A percentile compares a stretch with the other conserved stretches of the same genome.
Conservation (phyloP, 768 basidiomycete species). For the Termitomyces sp. region DNA sequence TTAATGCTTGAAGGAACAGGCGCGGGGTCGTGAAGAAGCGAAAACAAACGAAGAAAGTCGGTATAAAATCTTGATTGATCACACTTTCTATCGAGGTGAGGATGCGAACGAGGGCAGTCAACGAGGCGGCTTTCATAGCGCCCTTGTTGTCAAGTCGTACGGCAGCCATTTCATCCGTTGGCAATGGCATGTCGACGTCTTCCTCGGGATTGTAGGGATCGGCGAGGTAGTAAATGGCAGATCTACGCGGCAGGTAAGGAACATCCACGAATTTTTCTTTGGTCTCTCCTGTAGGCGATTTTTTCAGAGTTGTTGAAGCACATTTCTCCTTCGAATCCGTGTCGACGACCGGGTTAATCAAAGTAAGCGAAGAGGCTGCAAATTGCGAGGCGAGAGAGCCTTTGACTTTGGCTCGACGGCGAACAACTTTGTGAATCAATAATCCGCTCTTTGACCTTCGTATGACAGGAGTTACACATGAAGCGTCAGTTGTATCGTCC, state of each 20-base stretch:
- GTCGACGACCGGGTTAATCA: neutral
- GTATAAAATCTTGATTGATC: constrained; percentile 38
- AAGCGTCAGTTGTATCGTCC: neutral
- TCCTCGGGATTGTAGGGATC: constrained; percentile 23
- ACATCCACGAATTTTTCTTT: constrained; percentile 6
- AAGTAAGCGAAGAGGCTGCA: constrained; percentile 4
- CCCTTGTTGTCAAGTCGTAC: constrained; percentile 23
- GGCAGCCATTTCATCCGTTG: constrained; percentile 18
- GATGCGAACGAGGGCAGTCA: constrained; percentile 41
- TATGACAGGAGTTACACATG: neutral
- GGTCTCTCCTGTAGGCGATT: constrained; percentile 2
- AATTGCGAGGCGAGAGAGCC: constrained; percentile 6
- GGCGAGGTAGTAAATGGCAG: constrained; percentile 21
- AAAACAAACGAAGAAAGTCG: constrained; percentile 69
- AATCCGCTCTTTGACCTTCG: constrained; percentile 4
- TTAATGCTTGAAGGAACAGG: constrained; percentile 35
- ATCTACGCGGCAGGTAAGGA: constrained; percentile 22
- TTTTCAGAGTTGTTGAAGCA: neutral
- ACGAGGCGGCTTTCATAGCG: constrained; percentile 28
- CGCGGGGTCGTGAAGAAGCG: constrained; percentile 58
- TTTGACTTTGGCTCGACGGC: constrained; percentile 10
- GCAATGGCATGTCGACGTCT: constrained; percentile 24
- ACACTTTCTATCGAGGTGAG: constrained; percentile 39
- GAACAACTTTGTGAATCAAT: constrained; percentile 16
- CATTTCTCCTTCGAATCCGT: neutral